Evolutionary conservation across 169 alveolate genomes (phyloP).

Genomic region (Plasmodium falciparum): DNA sequence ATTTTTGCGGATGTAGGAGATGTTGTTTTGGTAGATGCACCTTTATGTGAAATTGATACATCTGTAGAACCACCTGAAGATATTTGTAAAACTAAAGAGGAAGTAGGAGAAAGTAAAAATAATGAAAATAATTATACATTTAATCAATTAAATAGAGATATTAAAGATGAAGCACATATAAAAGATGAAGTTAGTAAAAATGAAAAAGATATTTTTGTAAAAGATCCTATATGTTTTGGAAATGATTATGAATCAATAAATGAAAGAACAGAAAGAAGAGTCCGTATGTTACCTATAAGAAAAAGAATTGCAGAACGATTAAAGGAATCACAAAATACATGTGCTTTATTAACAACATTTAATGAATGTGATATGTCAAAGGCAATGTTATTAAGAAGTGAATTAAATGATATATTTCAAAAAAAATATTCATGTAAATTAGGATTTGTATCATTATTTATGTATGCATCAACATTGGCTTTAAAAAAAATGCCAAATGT

Average conservation of each 20-base stretch:
- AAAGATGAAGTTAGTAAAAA: slow-evolving; percentile 32
- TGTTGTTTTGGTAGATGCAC: slow-evolving; percentile 90
- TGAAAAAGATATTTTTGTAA: slow-evolving; percentile 20
- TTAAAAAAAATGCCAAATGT: slow-evolving; percentile 88
- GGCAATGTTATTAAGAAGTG: slow-evolving; percentile 85
- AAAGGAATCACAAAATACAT: slow-evolving; percentile 93
- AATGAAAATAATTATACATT: not conserved
- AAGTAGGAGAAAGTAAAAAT: slow-evolving; percentile 11
- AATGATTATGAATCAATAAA: slow-evolving; percentile 72
- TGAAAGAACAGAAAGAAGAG: slow-evolving; percentile 84
- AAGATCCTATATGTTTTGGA: slow-evolving; percentile 42
- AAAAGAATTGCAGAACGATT: slow-evolving; percentile 93
- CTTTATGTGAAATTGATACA: slow-evolving; percentile 89
- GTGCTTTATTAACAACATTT: slow-evolving; percentile 94
- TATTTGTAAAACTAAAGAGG: not conserved
- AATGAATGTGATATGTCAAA: slow-evolving; percentile 92
- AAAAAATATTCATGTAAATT: slow-evolving; percentile 82
- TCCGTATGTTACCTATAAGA: slow-evolving; percentile 94
- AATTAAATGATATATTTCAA: slow-evolving; percentile 84
- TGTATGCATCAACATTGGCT: slow-evolving; percentile 88
- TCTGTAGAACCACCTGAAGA: slow-evolving; percentile 79
- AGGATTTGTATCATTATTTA: slow-evolving; percentile 90
- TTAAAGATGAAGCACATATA: slow-evolving; percentile 41
- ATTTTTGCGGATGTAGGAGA: slow-evolving; percentile 87
- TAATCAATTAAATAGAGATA: slow-evolving; percentile 31